Percentiles rank a stretch among this genome's conserved stretches.
These are phyloP conservation scores for Trametes pubescens DNA, from an alignment of 1,284 basidiomycete species.

Conservation along the genomic window DNA sequence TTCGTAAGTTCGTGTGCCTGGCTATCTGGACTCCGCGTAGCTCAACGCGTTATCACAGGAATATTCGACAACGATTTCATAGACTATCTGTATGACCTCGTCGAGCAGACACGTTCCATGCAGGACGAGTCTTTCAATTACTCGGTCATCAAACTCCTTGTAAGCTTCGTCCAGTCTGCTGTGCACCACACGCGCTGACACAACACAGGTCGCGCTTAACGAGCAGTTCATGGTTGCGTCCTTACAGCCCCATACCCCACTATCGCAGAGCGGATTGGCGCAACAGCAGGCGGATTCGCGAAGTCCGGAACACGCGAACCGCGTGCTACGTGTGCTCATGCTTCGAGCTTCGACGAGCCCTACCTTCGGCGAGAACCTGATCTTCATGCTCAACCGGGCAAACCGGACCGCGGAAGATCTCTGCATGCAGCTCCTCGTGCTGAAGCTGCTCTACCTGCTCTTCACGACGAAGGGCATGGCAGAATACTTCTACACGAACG, in stretches of 20 bases:
- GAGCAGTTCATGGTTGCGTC: conserved; percentile 98
- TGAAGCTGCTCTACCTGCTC: conserved; percentile 95
- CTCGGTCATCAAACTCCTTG: conserved; percentile 91
- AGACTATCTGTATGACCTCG: conserved; percentile 91
- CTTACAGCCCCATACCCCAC: conserved; percentile 45
- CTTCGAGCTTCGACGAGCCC: conserved; percentile 84
- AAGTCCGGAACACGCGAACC: conserved; percentile 63
- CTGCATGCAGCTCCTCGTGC: conserved; percentile 93
- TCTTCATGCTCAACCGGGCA: conserved; percentile 97
- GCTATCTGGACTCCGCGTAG: conserved; percentile 2
- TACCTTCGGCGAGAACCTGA: conserved; percentile 98
- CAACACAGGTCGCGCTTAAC: conserved; percentile 84
- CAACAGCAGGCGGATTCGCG: conserved; percentile 35
- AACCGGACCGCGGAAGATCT: conserved; percentile 88
- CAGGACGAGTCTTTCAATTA: conserved; percentile 95
- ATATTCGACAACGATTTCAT: conserved; percentile 88
- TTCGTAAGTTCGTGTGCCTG: conserved; percentile 59
- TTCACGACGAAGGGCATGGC: conserved; percentile 94
- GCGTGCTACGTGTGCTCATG: conserved; percentile 86
- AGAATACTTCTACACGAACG: conserved; percentile 99
- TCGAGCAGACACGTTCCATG: conserved; percentile 90
- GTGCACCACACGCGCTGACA: not conserved
- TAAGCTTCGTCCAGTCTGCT: conserved; percentile 47
- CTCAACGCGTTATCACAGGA: conserved; percentile 49
- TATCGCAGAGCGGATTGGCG: conserved; percentile 27